Conservation (phyloP, 2,329 filamentous ascomycete genomes). For the Fusarium setosum region DNA sequence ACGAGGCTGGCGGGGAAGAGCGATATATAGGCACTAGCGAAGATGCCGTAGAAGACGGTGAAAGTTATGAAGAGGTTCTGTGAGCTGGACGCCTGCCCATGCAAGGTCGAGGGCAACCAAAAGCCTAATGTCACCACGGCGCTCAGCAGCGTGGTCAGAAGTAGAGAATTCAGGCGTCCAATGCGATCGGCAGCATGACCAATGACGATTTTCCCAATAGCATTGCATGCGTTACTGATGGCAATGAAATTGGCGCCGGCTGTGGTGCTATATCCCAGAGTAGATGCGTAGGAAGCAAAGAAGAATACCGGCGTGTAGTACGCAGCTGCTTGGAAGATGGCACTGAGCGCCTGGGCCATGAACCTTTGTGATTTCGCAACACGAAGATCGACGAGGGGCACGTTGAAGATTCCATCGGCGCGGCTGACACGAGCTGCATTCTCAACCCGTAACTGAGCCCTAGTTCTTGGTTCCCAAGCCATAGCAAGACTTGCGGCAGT, state of each 20-base stretch:
- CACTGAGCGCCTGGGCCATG: background rate
- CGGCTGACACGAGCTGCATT: background rate
- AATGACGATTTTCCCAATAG: conserved; percentile 5
- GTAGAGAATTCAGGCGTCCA: background rate
- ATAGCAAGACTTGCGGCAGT: background rate
- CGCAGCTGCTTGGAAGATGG: background rate
- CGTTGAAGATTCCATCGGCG: background rate
- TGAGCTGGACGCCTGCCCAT: background rate
- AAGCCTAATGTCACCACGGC: background rate
- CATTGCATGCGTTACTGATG: conserved; percentile 21
- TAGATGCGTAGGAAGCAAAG: conserved; percentile 9
- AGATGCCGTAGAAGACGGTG: background rate
- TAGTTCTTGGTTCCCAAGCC: background rate
- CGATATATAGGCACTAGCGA: background rate
- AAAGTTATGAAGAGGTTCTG: background rate
- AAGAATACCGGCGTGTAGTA: background rate
- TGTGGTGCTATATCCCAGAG: conserved; percentile 8
- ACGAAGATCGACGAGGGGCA: background rate
- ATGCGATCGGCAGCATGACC: background rate
- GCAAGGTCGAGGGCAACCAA: background rate
- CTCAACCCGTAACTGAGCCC: background rate
- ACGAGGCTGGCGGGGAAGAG: background rate
- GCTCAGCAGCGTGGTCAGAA: background rate
- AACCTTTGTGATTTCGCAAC: background rate
- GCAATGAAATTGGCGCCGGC: conserved; percentile 17